Conservation (phyloP, 2,329 filamentous ascomycete genomes). For the Boeremia exigua region DNA sequence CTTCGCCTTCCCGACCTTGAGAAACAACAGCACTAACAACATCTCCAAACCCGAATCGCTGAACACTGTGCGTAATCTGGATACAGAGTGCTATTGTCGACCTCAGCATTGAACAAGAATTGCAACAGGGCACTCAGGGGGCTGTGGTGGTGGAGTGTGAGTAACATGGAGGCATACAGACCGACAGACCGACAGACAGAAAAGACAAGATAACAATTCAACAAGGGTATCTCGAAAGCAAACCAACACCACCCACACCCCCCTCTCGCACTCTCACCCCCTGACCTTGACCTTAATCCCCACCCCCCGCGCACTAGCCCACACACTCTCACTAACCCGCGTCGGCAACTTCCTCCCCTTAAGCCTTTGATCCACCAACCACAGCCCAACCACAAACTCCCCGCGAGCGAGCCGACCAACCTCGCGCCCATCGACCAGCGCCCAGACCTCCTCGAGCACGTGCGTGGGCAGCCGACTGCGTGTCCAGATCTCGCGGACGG, state of each 20-base stretch:
- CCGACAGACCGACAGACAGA: too few species aligned
- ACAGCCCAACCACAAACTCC: slow-evolving; percentile 83
- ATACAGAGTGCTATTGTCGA: too few species aligned
- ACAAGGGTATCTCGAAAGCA: slow-evolving; percentile 39
- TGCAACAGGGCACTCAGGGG: too few species aligned
- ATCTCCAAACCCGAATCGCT: too few species aligned
- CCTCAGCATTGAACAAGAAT: too few species aligned
- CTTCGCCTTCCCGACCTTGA: too few species aligned
- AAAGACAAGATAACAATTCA: background rate
- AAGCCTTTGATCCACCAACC: slow-evolving; percentile 82
- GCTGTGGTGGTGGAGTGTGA: too few species aligned
- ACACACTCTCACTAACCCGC: slow-evolving; percentile 75
- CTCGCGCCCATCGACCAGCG: slow-evolving; percentile 68
- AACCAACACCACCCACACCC: slow-evolving; percentile 13
- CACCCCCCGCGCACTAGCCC: slow-evolving; percentile 67
- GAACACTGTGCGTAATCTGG: too few species aligned
- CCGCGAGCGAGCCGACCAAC: slow-evolving; percentile 66
- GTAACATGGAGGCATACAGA: too few species aligned
- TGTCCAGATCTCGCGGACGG: slow-evolving; percentile 77
- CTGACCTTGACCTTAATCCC: slow-evolving; percentile 49
- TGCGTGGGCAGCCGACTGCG: slow-evolving; percentile 71
- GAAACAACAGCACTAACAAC: too few species aligned
- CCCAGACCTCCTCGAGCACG: slow-evolving; percentile 78
- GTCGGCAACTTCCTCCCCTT: slow-evolving; percentile 78
- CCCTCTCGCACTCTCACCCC: slow-evolving; percentile 5